phyloP scores from a whole-genome alignment of 805 yeast species.

The Candida silvicultrix region DNA sequence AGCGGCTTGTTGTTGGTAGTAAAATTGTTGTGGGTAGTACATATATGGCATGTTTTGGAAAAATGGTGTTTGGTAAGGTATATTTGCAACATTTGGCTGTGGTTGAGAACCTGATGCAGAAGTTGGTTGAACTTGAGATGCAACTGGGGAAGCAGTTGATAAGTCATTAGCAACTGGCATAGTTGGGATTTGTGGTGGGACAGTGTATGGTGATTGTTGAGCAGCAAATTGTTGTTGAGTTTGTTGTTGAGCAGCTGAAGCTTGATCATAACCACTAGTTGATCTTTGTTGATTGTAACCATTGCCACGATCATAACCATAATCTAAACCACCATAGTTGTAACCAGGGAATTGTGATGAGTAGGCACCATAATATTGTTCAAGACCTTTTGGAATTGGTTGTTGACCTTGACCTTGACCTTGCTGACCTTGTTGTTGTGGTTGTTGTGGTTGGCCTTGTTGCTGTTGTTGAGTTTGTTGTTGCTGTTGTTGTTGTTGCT shows the following conservation, averaged over 20 bases:
- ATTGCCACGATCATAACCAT: neutral
- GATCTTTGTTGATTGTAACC: slow-evolving; percentile 1
- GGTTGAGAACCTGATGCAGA: slow-evolving; percentile 12
- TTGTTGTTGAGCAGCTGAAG: slow-evolving; percentile 10
- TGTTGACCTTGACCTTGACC: slow-evolving; percentile 8
- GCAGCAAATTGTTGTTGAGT: slow-evolving; percentile 9
- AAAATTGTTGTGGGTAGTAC: slow-evolving; percentile 20
- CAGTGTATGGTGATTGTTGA: slow-evolving; percentile 19
- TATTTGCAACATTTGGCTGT: slow-evolving; percentile 14
- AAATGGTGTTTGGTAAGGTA: slow-evolving; percentile 18
- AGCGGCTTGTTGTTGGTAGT: slow-evolving; percentile 10
- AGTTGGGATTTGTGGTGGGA: slow-evolving; percentile 17
- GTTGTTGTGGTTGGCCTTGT: slow-evolving; percentile 6
- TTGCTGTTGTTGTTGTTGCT: slow-evolving; percentile 5
- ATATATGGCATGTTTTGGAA: slow-evolving; percentile 18
- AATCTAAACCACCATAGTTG: slow-evolving; percentile 1
- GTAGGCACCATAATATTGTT: slow-evolving; percentile 9
- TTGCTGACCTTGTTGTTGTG: slow-evolving; percentile 5
- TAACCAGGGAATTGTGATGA: slow-evolving; percentile 2
- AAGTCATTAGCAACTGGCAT: slow-evolving; percentile 1
- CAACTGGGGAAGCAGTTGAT: slow-evolving; percentile 22
- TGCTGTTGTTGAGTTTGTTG: slow-evolving; percentile 12
- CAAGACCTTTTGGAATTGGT: slow-evolving; percentile 18
- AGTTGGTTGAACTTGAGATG: slow-evolving; percentile 21
- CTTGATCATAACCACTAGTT: neutral